These are phyloP conservation scores for Fusarium ramigenum DNA, from an alignment of 2,329 filamentous ascomycete genomes.

Conservation along the genomic window DNA sequence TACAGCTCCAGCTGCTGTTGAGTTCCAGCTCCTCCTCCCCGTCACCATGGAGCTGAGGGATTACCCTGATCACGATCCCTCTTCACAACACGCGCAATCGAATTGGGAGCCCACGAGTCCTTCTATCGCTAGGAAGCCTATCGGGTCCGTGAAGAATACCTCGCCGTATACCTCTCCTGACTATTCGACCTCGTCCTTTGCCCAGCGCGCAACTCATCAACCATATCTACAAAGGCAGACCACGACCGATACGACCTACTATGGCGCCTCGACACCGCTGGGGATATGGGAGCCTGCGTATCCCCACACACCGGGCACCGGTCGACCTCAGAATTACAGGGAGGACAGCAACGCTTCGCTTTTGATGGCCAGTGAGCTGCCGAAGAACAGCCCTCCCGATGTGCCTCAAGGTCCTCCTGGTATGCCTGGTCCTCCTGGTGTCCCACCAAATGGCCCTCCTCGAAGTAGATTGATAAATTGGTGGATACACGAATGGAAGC, in stretches of 20 bases:
- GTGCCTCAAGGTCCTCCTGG: not conserved
- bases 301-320: conserved; percentile 4
- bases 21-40: not conserved
- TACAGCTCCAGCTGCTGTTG: not conserved
- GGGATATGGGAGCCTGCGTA: conserved; percentile 28
- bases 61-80: conserved; percentile 16
- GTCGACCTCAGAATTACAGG: conserved; percentile 20
- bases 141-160: not conserved
- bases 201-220: conserved; percentile 10
- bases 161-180: conserved; percentile 25
- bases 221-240: conserved; percentile 23
- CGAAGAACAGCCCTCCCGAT: conserved; percentile 4
- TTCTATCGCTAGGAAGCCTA: conserved; percentile 29
- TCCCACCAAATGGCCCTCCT: not conserved
- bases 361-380: not conserved
- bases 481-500: conserved; percentile 35
- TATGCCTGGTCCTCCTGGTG: not conserved
- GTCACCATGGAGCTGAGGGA: conserved; percentile 33
- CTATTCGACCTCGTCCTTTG: conserved; percentile 8
- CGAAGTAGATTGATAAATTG: conserved; percentile 4
- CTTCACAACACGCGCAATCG: conserved; percentile 16
- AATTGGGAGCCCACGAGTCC: conserved; percentile 32
- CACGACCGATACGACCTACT: conserved; percentile 23
- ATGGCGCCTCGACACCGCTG: conserved; percentile 26
- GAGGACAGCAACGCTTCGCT: conserved; percentile 34